Base-by-base conservation (phyloP, 305 asterid species). In the Rubia balearica region DNA sequence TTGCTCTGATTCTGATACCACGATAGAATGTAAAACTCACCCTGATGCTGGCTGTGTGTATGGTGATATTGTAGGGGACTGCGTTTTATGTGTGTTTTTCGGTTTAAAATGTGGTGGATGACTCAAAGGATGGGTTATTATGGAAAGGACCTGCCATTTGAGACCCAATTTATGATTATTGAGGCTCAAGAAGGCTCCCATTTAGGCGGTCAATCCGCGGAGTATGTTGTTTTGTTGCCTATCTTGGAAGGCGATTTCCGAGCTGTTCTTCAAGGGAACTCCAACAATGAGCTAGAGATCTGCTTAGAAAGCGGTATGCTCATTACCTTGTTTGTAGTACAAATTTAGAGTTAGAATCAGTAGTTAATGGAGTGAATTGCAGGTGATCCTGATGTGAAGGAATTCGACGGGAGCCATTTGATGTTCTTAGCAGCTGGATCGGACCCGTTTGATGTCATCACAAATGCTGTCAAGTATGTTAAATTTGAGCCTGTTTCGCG, bases 51-150 rank as follows among this genome's bases (percentile, higher is more conserved):
- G 27, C 9, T 48, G 46, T 16, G 19, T 16, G n/a, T 68, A 7
- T 56, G 67, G 40, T 71, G 46, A 61, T 61, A 4, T 71, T 77
- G 33, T 87, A 92, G 98, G 89, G 93, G 87, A 56, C 79, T 84
- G 84, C 84, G 96, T 61, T 90, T 89, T 75, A 89, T 89, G 98
- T 90, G 95, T 76, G 93, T 81, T 70, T 90, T 90, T 72, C 96
- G 98, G 66, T 92, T 89, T 89, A 90, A 90, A 82, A 57, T 92
- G 72, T 92, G 98, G 98, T 92, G 98, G 98, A 92, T 92, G 98
- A 90, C 95, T 7, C 98, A 92, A 79, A 87, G 97, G 74, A 92
- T 92, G 89, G 98, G 97, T 0, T 73, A 82, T 16, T 70, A 71
- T 22, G 97, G 97, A 40, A 85, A 84, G 68, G 96, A 90, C 9